Conservation (phyloP, 2,329 filamentous ascomycete species). For the Trichoderma aggressivum region DNA sequence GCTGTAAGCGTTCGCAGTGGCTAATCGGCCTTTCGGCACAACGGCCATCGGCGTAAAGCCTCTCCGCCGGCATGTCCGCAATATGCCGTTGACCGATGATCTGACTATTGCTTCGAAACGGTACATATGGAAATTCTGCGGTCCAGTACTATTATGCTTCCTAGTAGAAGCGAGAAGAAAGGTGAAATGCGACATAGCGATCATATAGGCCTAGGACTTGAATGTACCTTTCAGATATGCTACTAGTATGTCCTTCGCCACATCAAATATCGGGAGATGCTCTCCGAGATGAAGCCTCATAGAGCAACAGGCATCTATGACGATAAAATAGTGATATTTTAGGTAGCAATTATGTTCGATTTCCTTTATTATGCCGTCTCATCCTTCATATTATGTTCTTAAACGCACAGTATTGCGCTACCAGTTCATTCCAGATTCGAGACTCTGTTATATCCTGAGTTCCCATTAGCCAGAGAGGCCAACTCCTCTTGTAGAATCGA, state of each 20-base stretch:
- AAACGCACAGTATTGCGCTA: background rate
- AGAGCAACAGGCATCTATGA: background rate
- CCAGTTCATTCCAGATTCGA: background rate
- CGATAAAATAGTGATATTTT: background rate
- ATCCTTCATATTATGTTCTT: background rate
- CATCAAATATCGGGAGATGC: background rate
- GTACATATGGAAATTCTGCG: background rate
- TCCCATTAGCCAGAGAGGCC: background rate
- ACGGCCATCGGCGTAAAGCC: background rate
- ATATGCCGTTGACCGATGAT: background rate
- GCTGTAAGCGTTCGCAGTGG: background rate
- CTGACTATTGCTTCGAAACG: background rate
- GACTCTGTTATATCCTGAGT: background rate
- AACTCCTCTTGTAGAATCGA: background rate
- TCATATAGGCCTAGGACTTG: background rate
- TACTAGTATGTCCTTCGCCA: background rate
- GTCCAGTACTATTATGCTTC: background rate
- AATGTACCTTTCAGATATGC: background rate
- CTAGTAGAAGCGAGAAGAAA: background rate
- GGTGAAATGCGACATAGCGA: background rate
- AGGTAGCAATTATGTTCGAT: accelerated
- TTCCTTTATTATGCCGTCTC: background rate
- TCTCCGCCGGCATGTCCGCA: background rate
- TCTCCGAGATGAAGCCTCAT: background rate
- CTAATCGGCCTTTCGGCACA: background rate